Evolutionary conservation across 352 stramenopile genomes (phyloP), one percentile per base, ranked within the genome.

Genomic region (Phytopythium delawarense): DNA sequence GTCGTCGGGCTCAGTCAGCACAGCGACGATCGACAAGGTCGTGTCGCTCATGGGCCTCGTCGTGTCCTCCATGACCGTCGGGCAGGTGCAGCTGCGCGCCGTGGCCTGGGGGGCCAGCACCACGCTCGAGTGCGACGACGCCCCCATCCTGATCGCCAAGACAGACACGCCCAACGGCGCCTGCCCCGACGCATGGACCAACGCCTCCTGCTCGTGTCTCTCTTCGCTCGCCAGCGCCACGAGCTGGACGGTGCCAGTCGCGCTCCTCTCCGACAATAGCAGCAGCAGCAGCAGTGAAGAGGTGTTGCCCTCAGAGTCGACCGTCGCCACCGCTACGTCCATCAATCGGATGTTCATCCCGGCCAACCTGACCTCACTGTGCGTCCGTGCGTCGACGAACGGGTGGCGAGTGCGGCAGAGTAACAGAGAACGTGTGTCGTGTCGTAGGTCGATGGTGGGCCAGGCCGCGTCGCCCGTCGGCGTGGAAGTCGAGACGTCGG

Each of bases 141-240:
- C 54, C 21, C 54, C 54, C 11, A 35, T 60, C 54, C 37, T 51
- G n/a, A 51, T 60, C 39, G 28, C 40, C 54, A 50, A 60, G 54
- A 51, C 54, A 5, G 54, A 60, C 3, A 45, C 8, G 3, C 59
- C 59, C 20, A 64, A 64, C 42, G 59, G 59, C 23, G 59, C 48
- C 7, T 64, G 59, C 32, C 51, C 59, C 25, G 59, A 58, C 12
- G 59, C 34, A 5, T 64, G 42, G 49, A n/a, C 16, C 42, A 45
- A 53, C 40, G 59, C 49, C 30, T 64, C 59, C n/a, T 64, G 59
- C 28, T 57, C 50, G 16, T 64, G 59, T 15, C 49, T 64, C 18
- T 42, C 49, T 7, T 52, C 18, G 12, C 49, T 50, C 40, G 49
- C 37, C 4, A 32, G 11, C 21, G 7, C 37, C 59, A 56, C 57